Evolutionary conservation across 805 yeast species (phyloP).

Genomic region (Cyberlindnera suaveolens): DNA sequence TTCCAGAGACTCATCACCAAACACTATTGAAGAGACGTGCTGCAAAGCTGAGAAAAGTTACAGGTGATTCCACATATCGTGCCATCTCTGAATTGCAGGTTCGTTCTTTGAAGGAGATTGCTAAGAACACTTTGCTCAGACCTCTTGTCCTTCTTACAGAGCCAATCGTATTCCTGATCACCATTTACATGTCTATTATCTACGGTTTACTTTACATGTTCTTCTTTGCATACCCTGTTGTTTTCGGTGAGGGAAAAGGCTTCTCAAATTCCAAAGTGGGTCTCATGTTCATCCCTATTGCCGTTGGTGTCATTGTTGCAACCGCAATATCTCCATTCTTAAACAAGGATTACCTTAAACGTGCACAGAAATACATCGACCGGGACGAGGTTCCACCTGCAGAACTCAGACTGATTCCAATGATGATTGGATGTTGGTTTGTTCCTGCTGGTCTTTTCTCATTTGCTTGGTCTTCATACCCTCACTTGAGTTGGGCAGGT

Average conservation of each 20-base stretch:
- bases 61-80: constrained; percentile 46
- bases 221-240: constrained; percentile 57
- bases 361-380: constrained; percentile 40
- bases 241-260: constrained; percentile 49
- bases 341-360: constrained; percentile 41
- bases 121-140: constrained; percentile 43
- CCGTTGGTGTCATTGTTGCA: constrained; percentile 44
- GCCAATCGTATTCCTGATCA: constrained; percentile 47
- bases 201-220: constrained; percentile 60
- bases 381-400: constrained; percentile 48
- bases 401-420: constrained; percentile 47
- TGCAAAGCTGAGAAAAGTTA: constrained; percentile 40
- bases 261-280: constrained; percentile 51
- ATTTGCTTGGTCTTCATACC: constrained; percentile 51
- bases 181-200: constrained; percentile 51
- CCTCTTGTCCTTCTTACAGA: constrained; percentile 46
- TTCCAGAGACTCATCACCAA: constrained; percentile 62
- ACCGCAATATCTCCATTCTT: constrained; percentile 36
- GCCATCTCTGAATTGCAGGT: constrained; percentile 42
- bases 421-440: constrained; percentile 54
- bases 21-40: constrained; percentile 53
- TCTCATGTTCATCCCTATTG: constrained; percentile 53
- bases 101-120: constrained; percentile 34
- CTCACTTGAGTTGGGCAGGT: constrained; percentile 46
- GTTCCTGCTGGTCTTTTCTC: constrained; percentile 47